phyloP scores from a whole-genome alignment of 805 yeast genomes.

The Ascoidea tarda region DNA sequence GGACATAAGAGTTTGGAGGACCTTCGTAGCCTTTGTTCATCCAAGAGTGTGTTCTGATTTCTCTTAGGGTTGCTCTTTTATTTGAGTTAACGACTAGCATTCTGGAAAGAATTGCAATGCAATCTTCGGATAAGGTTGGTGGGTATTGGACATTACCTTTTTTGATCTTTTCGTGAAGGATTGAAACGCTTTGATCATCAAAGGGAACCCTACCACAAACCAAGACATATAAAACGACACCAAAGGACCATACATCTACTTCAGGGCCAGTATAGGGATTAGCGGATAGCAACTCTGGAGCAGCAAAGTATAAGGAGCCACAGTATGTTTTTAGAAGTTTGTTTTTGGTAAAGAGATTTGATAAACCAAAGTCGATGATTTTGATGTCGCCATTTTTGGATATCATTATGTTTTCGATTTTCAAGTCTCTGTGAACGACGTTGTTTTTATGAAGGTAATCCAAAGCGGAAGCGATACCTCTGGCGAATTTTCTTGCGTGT shows the following conservation, averaged over 20 bases:
- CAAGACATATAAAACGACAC: conserved; percentile 86
- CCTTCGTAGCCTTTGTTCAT: conserved; percentile 79
- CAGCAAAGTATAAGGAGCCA: conserved; percentile 96
- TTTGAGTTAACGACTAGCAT: conserved; percentile 88
- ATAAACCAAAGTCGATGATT: conserved; percentile 90
- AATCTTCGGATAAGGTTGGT: conserved; percentile 60
- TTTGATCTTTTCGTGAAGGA: conserved; percentile 86
- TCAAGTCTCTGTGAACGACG: conserved; percentile 92
- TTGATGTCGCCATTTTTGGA: conserved; percentile 88
- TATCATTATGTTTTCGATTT: conserved; percentile 92
- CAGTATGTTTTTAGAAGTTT: conserved; percentile 81
- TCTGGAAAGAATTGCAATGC: conserved; percentile 63
- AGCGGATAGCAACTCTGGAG: conserved; percentile 90
- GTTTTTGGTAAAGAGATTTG: conserved; percentile 67
- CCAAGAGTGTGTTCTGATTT: conserved; percentile 87
- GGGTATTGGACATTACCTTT: conserved; percentile 91
- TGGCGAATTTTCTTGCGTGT: conserved; percentile 87
- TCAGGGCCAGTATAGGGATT: conserved; percentile 93
- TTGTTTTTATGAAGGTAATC: conserved; percentile 90
- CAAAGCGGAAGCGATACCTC: conserved; percentile 88
- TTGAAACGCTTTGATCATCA: conserved; percentile 88
- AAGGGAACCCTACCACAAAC: conserved; percentile 98
- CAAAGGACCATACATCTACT: conserved; percentile 97
- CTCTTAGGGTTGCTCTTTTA: conserved; percentile 65
- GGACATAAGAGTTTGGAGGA: conserved; percentile 56